Conservation (phyloP, 2,329 filamentous ascomycete species). For the Aspergillus arachidicola region DNA sequence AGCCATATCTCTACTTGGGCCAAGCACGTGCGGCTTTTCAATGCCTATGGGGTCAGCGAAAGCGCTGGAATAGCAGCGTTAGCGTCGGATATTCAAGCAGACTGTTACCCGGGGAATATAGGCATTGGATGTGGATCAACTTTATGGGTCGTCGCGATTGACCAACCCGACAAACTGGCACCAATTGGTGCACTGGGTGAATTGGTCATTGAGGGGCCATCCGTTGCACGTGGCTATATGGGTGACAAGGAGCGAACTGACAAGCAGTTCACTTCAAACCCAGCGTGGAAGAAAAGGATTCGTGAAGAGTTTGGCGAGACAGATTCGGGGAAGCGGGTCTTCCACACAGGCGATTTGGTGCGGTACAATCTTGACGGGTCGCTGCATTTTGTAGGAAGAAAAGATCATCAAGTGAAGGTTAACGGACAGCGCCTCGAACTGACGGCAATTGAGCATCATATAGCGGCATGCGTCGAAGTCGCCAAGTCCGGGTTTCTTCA, state of each 20-base stretch:
- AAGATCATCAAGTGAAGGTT: conserved; percentile 13
- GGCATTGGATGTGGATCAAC: neutral
- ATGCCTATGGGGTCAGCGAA: neutral
- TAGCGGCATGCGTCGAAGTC: too few relatives aligned
- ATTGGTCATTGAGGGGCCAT: neutral
- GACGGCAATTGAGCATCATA: conserved; percentile 8
- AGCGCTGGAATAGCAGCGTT: neutral
- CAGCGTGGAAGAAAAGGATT: neutral
- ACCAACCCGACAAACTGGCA: neutral
- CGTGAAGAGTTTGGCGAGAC: neutral
- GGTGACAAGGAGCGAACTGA: neutral
- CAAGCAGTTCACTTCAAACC: neutral
- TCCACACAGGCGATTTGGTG: conserved; percentile 10
- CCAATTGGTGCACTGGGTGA: neutral
- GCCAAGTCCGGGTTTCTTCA: too few relatives aligned
- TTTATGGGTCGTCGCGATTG: neutral
- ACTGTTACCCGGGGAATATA: neutral
- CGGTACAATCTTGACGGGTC: neutral
- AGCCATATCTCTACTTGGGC: neutral
- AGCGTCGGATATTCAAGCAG: neutral
- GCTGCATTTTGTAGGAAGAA: conserved; percentile 4
- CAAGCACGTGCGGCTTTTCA: neutral
- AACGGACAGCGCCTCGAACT: conserved; percentile 13
- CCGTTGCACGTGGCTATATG: neutral
- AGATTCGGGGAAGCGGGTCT: too few relatives aligned